Evolutionary conservation across 805 yeast species (phyloP).

Genomic region (Candida golubevii): DNA sequence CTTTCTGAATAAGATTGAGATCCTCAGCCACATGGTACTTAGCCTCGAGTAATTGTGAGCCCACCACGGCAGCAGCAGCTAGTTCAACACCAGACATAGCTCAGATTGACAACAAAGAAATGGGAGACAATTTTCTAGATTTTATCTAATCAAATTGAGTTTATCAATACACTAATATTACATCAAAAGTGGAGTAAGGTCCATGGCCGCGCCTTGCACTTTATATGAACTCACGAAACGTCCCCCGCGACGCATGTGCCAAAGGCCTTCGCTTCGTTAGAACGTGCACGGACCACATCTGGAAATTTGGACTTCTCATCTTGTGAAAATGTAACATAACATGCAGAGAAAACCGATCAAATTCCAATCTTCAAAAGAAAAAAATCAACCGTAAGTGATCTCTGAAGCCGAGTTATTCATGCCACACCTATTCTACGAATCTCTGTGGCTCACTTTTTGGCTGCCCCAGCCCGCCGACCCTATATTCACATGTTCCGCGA

Average conservation of each 20-base stretch:
- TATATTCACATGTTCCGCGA: slow-evolving; percentile 7
- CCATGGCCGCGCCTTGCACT: neutral
- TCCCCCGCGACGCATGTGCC: slow-evolving; percentile 1
- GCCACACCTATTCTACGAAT: no score
- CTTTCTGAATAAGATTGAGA: slow-evolving; percentile 43
- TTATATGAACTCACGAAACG: neutral
- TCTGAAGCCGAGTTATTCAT: no score
- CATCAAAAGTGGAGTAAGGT: neutral
- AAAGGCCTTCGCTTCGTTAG: neutral
- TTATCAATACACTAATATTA: neutral
- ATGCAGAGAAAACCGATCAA: no score
- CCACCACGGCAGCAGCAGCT: slow-evolving; percentile 40
- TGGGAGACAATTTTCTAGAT: no score
- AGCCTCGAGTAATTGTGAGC: slow-evolving; percentile 45
- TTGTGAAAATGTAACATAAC: no score
- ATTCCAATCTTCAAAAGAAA: no score
- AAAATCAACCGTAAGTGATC: no score
- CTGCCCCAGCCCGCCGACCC: slow-evolving; percentile 1
- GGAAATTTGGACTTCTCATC: no score
- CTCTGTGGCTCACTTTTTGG: neutral
- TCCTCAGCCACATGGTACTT: slow-evolving; percentile 50
- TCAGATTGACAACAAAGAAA: neutral
- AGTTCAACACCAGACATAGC: slow-evolving; percentile 35
- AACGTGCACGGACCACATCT: no score
- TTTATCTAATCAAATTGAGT: no score